Conservation (phyloP, 2,329 filamentous ascomycete species). For the Ophiocordyceps polyrhachis-furcata region DNA sequence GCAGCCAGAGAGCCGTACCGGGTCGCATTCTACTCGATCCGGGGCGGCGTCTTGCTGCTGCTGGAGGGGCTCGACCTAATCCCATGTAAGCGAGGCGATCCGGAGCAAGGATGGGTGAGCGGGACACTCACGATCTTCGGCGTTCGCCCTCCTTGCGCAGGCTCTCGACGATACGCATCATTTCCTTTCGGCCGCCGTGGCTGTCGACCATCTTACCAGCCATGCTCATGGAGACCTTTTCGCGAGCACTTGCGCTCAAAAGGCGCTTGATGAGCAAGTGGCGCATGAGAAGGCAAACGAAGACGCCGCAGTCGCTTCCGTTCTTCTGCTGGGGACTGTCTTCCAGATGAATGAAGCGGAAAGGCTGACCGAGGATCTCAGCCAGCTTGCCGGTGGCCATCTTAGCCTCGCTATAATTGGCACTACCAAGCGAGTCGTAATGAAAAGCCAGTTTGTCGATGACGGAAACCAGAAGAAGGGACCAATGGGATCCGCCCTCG, state of each 20-base stretch:
- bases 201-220: constrained; percentile 70
- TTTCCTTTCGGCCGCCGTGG: constrained; percentile 65
- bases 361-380: constrained; percentile 42
- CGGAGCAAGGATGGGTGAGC: not conserved
- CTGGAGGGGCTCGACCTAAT: constrained; percentile 17
- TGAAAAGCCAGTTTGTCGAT: constrained; percentile 89
- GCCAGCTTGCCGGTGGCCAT: constrained; percentile 51
- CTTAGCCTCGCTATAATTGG: constrained; percentile 58
- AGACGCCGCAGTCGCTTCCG: constrained; percentile 83
- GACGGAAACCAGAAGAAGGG: constrained; percentile 70
- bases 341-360: constrained; percentile 63
- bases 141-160: constrained; percentile 76
- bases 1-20: constrained; percentile 12
- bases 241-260: constrained; percentile 55
- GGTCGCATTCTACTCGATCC: constrained; percentile 22
- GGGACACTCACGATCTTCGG: constrained; percentile 50
- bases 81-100: constrained; percentile 7
- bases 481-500: constrained; percentile 94
- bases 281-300: constrained; percentile 88
- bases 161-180: constrained; percentile 73
- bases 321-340: constrained; percentile 89
- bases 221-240: constrained; percentile 93
- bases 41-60: constrained; percentile 21
- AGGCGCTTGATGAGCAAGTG: constrained; percentile 77
- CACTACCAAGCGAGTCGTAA: constrained; percentile 70